phyloP scores from a whole-genome alignment of 176 grass and related monocot species.

The Rhipidocladum racemiflorum region DNA sequence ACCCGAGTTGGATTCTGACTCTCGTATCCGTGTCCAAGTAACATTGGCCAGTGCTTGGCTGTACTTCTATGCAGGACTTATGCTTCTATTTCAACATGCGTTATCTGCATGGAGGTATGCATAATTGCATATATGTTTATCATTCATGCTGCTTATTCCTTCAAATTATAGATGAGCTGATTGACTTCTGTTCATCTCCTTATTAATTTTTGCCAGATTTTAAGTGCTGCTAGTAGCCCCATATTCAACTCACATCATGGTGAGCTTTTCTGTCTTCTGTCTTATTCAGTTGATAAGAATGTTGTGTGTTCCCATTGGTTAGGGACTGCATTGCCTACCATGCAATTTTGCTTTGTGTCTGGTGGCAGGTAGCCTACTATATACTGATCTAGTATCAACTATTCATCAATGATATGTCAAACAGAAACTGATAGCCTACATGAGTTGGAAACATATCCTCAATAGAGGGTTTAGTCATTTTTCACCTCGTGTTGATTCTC shows the following conservation, averaged over 20 bases:
- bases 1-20: too few relatives aligned
- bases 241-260: background rate
- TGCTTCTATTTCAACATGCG: background rate
- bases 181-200: background rate
- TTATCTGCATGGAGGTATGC: constrained; percentile 22
- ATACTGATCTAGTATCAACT: background rate
- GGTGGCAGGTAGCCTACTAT: background rate
- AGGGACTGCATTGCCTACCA: background rate
- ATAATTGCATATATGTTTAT: background rate
- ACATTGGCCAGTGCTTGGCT: background rate
- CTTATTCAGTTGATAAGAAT: background rate
- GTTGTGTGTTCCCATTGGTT: background rate
- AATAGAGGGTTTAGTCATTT: background rate
- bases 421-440: background rate
- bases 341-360: background rate
- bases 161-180: constrained; percentile 23
- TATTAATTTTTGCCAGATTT: background rate
- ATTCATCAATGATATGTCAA: background rate
- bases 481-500: background rate
- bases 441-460: background rate
- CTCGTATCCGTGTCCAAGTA: too few relatives aligned
- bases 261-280: constrained; percentile 19
- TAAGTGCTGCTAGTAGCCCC: background rate
- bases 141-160: constrained; percentile 4
- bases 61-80: background rate